A percentile compares a stretch with the other conserved stretches of the same genome.
phyloP scores from a whole-genome alignment of 495 filamentous ascomycete genomes.

The Penicillium odoratum region DNA sequence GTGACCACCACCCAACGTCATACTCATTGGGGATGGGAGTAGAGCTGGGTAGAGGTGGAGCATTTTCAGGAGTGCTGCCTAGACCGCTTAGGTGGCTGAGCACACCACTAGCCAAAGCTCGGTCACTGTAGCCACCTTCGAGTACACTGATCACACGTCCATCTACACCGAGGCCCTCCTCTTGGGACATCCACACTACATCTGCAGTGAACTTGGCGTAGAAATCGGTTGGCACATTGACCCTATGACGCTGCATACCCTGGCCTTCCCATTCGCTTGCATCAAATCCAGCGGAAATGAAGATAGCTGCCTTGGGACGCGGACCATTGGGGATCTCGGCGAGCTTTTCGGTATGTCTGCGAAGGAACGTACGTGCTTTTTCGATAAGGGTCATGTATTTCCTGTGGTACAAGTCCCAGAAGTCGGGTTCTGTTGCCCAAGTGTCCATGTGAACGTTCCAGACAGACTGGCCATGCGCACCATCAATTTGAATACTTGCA shows the following conservation, averaged over 20 bases:
- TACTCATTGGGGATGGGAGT: slow-evolving; percentile 35
- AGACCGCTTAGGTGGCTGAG: slow-evolving; percentile 85
- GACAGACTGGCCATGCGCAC: slow-evolving; percentile 85
- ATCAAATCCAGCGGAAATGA: slow-evolving; percentile 94
- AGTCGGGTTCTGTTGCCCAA: slow-evolving; percentile 78
- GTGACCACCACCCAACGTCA: slow-evolving; percentile 76
- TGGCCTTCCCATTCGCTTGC: slow-evolving; percentile 90
- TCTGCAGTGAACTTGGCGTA: slow-evolving; percentile 89
- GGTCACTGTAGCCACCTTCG: slow-evolving; percentile 93
- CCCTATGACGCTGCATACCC: slow-evolving; percentile 91
- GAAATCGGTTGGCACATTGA: slow-evolving; percentile 95
- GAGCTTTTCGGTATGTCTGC: slow-evolving; percentile 63
- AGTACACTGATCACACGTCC: slow-evolving; percentile 89
- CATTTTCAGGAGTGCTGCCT: slow-evolving; percentile 33
- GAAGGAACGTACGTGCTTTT: slow-evolving; percentile 76
- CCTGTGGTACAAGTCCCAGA: slow-evolving; percentile 81
- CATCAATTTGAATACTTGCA: slow-evolving; percentile 88
- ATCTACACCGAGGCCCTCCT: slow-evolving; percentile 73
- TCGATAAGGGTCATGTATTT: slow-evolving; percentile 74
- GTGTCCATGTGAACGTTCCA: slow-evolving; percentile 95
- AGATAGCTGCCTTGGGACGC: slow-evolving; percentile 78
- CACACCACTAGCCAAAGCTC: slow-evolving; percentile 82
- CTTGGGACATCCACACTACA: slow-evolving; percentile 75
- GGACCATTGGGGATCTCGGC: slow-evolving; percentile 50
- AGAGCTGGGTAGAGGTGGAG: not conserved